These are phyloP conservation scores for Cyberlindnera sargentensis DNA, from an alignment of 805 yeast genomes.

Conservation along the genomic window DNA sequence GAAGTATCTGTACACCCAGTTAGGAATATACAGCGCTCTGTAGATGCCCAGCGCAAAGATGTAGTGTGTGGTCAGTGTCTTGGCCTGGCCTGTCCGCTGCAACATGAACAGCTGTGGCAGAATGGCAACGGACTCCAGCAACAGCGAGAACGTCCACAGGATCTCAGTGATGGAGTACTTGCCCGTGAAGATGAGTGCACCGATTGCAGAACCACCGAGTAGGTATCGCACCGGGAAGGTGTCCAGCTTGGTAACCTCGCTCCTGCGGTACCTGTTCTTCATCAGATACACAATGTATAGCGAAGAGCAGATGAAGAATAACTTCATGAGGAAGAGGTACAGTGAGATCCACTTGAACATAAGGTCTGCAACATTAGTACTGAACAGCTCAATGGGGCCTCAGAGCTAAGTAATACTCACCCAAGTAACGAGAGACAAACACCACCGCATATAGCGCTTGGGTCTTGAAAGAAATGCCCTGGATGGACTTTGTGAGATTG, in stretches of 20 bases:
- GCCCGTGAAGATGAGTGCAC: conserved; percentile 59
- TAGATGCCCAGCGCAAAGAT: conserved; percentile 90
- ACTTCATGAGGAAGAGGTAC: conserved; percentile 76
- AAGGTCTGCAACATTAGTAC: conserved; percentile 17
- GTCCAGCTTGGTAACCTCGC: conserved; percentile 52
- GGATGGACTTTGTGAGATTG: conserved; percentile 52
- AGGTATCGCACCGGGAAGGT: conserved; percentile 72
- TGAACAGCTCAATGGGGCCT: not conserved
- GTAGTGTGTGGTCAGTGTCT: conserved; percentile 82
- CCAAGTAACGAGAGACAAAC: conserved; percentile 61
- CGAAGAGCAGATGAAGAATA: conserved; percentile 73
- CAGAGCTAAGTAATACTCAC: not conserved
- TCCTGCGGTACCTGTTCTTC: conserved; percentile 48
- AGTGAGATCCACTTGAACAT: conserved; percentile 47
- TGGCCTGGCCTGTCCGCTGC: conserved; percentile 84
- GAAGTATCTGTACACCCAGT: conserved; percentile 86
- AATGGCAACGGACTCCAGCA: conserved; percentile 91
- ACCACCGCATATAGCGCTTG: conserved; percentile 74
- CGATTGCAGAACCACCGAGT: conserved; percentile 50
- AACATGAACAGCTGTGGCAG: conserved; percentile 89
- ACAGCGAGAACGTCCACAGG: conserved; percentile 81
- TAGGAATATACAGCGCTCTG: conserved; percentile 85
- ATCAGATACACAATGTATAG: conserved; percentile 68
- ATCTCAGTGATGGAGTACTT: conserved; percentile 56
- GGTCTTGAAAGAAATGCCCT: conserved; percentile 86